Evolutionary conservation across 2,329 filamentous ascomycete species (phyloP).

Genomic region (Talaromyces marneffei): DNA sequence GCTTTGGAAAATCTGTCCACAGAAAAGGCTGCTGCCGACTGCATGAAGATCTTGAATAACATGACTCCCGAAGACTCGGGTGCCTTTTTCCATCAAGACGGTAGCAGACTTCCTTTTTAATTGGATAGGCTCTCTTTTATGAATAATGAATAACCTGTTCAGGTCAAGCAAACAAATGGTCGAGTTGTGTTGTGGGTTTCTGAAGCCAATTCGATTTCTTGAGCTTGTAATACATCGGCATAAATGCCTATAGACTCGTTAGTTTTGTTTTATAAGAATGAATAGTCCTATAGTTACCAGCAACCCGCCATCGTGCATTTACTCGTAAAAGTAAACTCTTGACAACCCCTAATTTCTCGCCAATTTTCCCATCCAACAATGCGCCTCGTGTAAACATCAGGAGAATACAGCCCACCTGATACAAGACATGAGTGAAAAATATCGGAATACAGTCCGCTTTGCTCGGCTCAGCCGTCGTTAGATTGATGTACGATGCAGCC

Average conservation of each 20-base stretch:
- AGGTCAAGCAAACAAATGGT: neutral
- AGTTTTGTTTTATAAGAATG: neutral
- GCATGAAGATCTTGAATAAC: neutral
- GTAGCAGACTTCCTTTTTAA: slow-evolving; percentile 1
- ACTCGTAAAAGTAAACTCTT: neutral
- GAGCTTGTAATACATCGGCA: neutral
- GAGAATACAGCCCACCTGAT: neutral
- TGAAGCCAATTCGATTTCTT: neutral
- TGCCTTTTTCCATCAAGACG: neutral
- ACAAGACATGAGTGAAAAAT: neutral
- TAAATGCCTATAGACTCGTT: neutral
- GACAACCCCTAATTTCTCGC: neutral
- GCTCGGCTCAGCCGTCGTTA: neutral
- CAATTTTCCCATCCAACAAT: neutral
- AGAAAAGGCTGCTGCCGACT: neutral
- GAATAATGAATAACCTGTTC: neutral
- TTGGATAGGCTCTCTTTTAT: neutral
- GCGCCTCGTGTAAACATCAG: neutral
- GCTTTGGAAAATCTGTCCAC: neutral
- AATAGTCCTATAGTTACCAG: neutral
- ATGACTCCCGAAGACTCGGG: slow-evolving; percentile 2
- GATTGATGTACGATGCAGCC: neutral
- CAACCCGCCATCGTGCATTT: neutral
- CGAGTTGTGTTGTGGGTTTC: neutral
- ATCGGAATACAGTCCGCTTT: neutral